Conservation (phyloP, 2,329 filamentous ascomycete genomes). For the Fusarium mangiferae region DNA sequence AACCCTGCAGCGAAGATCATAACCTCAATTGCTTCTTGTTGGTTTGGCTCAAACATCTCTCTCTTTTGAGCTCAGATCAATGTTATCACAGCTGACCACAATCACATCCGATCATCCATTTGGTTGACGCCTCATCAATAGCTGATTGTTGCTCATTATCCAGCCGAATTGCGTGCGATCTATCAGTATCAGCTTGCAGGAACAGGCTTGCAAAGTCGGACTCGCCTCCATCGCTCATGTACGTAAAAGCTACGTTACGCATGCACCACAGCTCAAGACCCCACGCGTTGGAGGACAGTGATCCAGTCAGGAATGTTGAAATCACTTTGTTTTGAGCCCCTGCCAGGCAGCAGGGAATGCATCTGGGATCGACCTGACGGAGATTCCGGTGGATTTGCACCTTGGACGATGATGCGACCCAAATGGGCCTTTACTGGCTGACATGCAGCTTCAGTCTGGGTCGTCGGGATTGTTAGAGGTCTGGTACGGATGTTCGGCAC, state of each 20-base stretch:
- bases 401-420: constrained; percentile 29
- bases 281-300: constrained; percentile 23
- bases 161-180: constrained; percentile 23
- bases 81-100: constrained; percentile 5
- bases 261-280: constrained; percentile 16
- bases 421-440: constrained; percentile 16
- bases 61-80: neutral
- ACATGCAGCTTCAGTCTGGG: constrained; percentile 30
- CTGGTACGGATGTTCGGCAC: constrained; percentile 42
- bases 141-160: neutral
- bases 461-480: constrained; percentile 34
- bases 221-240: constrained; percentile 12
- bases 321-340: constrained; percentile 9
- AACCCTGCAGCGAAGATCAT: neutral
- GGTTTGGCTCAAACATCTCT: neutral
- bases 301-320: constrained; percentile 22
- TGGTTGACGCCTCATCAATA: constrained; percentile 3
- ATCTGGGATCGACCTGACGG: constrained; percentile 31
- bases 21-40: neutral
- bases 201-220: neutral
- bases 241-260: constrained; percentile 20
- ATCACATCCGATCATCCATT: neutral
- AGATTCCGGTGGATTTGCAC: constrained; percentile 11
- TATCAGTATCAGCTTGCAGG: constrained; percentile 4
- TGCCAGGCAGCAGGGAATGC: constrained; percentile 18